Evolutionary conservation across 176 grass and related monocot genomes (phyloP).

Genomic region (Aechmea fasciata): DNA sequence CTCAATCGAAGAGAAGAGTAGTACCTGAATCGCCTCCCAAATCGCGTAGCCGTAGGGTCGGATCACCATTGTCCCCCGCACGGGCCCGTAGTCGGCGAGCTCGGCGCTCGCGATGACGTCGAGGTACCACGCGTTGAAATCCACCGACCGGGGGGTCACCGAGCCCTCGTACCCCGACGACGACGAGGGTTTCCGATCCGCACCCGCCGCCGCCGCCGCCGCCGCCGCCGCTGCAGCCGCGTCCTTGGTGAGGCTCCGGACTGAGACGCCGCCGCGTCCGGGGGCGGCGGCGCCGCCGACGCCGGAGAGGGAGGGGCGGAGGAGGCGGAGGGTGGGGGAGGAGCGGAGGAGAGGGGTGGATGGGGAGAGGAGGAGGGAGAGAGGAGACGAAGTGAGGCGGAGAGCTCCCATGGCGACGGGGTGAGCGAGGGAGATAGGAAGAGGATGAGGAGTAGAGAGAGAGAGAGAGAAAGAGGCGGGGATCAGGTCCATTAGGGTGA

Average conservation of each 20-base stretch:
- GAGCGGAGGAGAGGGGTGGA: constrained; percentile 33
- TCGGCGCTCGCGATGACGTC: constrained; percentile 84
- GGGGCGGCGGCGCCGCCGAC: neutral
- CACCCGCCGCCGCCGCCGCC: neutral
- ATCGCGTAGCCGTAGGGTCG: constrained; percentile 96
- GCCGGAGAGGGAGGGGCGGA: constrained; percentile 22
- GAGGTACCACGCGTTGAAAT: constrained; percentile 95
- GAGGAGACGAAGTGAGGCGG: constrained; percentile 50
- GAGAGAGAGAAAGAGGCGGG: neutral
- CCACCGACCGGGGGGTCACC: constrained; percentile 70
- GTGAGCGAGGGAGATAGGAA: neutral
- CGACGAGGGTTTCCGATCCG: constrained; percentile 23
- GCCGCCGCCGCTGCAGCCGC: constrained; percentile 23
- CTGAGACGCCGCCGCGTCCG: constrained; percentile 3
- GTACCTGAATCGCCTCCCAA: constrained; percentile 90
- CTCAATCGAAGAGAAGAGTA: neutral
- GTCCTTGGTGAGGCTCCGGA: constrained; percentile 24
- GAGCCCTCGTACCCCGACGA: constrained; percentile 49
- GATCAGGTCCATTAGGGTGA: too few relatives aligned
- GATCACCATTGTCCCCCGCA: constrained; percentile 93
- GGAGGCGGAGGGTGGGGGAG: constrained; percentile 2
- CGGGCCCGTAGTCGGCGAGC: constrained; percentile 94
- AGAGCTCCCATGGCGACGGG: constrained; percentile 43
- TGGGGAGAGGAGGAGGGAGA: constrained; percentile 42
- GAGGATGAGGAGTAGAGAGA: neutral